Conservation (phyloP, 2,329 filamentous ascomycete species). For the Ceratocystis papillata region DNA sequence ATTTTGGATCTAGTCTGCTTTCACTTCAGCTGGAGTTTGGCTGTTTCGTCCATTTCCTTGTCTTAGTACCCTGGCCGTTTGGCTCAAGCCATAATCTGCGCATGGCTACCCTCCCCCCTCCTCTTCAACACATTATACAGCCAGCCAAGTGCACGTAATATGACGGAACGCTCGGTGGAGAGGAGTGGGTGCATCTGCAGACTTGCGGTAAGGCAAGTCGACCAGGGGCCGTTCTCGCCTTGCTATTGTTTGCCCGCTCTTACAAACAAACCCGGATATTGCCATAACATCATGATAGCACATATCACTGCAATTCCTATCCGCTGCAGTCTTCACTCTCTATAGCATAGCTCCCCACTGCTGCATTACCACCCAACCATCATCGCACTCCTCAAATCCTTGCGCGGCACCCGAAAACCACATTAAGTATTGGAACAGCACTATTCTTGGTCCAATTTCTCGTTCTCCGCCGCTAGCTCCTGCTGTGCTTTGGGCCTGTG, state of each 20-base stretch:
- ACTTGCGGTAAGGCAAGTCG: not conserved
- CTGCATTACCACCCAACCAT: not conserved
- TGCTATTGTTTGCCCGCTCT: not conserved
- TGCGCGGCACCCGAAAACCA: not conserved
- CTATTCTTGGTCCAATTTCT: conserved; percentile 9
- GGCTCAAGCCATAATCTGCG: not conserved
- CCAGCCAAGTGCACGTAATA: not conserved
- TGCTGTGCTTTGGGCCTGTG: conserved; percentile 9
- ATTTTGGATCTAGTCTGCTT: not conserved
- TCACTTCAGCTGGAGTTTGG: not conserved
- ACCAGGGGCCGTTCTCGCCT: not conserved
- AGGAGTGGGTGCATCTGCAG: not conserved
- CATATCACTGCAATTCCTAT: no score
- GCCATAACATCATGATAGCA: no score
- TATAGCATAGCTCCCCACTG: not conserved
- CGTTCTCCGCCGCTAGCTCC: not conserved
- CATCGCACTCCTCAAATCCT: not conserved
- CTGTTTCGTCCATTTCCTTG: not conserved
- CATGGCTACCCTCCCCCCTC: not conserved
- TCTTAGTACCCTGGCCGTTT: not conserved
- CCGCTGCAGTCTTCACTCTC: not conserved
- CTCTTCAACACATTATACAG: not conserved
- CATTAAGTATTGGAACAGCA: not conserved
- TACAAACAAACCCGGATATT: no score
- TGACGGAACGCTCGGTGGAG: not conserved